These are phyloP conservation scores for Microdochium trichocladiopsis DNA, from an alignment of 2,329 filamentous ascomycete species.

Conservation along the genomic window DNA sequence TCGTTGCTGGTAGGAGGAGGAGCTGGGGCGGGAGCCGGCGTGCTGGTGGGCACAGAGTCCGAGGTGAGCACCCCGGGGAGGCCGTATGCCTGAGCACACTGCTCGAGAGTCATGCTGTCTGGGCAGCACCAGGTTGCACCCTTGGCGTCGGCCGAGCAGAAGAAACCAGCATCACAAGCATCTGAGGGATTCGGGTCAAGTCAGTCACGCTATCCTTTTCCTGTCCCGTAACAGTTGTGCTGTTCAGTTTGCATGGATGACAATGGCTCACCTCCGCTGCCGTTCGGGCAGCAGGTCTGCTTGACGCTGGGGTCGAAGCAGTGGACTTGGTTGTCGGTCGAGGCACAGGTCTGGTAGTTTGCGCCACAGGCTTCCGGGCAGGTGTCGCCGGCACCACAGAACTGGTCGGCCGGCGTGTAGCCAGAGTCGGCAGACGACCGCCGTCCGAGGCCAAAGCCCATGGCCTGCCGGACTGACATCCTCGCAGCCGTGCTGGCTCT, in stretches of 20 bases:
- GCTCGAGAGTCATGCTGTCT: slow-evolving; percentile 40
- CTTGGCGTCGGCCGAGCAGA: slow-evolving; percentile 48
- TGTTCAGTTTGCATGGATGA: too few species aligned
- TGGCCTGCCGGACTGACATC: neutral
- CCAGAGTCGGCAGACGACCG: slow-evolving; percentile 5
- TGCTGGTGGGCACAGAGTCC: slow-evolving; percentile 23
- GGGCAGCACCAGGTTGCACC: slow-evolving; percentile 55
- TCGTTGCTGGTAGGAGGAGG: neutral
- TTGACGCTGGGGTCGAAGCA: slow-evolving; percentile 47
- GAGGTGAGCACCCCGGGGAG: slow-evolving; percentile 41
- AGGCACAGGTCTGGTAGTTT: slow-evolving; percentile 20
- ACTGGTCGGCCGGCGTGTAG: slow-evolving; percentile 18
- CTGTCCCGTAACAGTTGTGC: too few species aligned
- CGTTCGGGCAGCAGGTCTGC: slow-evolving; percentile 51
- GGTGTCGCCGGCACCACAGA: slow-evolving; percentile 17
- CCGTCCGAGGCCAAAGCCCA: neutral
- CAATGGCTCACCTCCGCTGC: slow-evolving; percentile 51
- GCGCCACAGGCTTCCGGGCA: slow-evolving; percentile 25
- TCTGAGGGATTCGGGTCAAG: slow-evolving; percentile 27
- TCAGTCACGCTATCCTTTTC: too few species aligned
- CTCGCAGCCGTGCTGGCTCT: neutral
- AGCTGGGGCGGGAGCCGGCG: slow-evolving; percentile 7
- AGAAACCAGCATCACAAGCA: slow-evolving; percentile 54
- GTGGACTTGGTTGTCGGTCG: slow-evolving; percentile 39
- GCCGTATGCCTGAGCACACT: slow-evolving; percentile 45